Base-by-base conservation (phyloP, 345 rosid species). In the Trapa incisa region DNA sequence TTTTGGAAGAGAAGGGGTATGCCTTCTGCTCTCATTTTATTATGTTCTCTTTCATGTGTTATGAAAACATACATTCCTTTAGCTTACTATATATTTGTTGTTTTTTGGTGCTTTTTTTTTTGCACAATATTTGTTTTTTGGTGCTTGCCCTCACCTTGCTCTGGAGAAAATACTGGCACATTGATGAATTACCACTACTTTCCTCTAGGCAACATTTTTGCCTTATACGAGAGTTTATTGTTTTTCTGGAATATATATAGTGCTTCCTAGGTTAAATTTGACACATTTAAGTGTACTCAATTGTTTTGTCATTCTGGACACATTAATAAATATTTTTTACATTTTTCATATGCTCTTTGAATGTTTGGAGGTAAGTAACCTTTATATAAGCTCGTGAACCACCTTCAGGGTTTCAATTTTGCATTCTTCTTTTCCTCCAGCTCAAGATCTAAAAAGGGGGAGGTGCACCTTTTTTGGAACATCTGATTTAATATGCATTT, bases 1-100 rank as follows among this genome's bases (percentile, higher is more conserved):
- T 80, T 68, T 68, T 77, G 80, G 43, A 22, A 79, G 67, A 67
- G 84, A 84, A 74, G 85, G 80, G 91, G 95, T 88, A 81, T 60
- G 87, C 61, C 64, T 71, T 58, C 69, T 69, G 54, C 68, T 0
- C 65, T 68, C 37, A 22, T 69, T 67, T 12, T 17, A 9, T 54
- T 33, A 16, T 60, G 54, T 17, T 0, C 63, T 43, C 12, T 45
- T 5, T 9, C 22, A 41, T 1, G 13, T 54, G 33, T 3, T 65
- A 41, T 45, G 17, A 52, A 10, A 41, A 54, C n/a, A 35, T 33
- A 2, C 15, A 50, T 17, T 38, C 67, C n/a, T 37, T 65, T 41
- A 12, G 36, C 36, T 8, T 42, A 4, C 8, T 65, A n/a, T 65
- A 39, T 14, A 38, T 37, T 17, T 65, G 37, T 29, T 65, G 13